phyloP scores from a whole-genome alignment of 129 eudicot species.

The Centrapalus pauciflorus region DNA sequence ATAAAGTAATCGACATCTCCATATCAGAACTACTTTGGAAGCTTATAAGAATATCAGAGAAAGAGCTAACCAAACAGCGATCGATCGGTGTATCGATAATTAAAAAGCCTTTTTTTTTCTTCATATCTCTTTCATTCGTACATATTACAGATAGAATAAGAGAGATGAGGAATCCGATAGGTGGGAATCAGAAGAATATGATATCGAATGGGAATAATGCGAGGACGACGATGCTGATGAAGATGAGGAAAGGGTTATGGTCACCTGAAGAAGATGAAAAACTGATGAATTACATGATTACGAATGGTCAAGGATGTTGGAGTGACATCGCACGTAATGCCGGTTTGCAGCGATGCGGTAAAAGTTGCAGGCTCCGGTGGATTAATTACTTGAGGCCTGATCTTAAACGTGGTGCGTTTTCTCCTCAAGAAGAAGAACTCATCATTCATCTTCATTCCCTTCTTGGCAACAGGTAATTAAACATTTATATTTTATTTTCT shows the following conservation, averaged over 20 bases:
- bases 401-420: slow-evolving; percentile 89
- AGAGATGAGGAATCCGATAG: slow-evolving; percentile 73
- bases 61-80: background rate
- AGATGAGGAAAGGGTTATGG: slow-evolving; percentile 82
- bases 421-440: slow-evolving; percentile 84
- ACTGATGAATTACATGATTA: slow-evolving; percentile 67
- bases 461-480: slow-evolving; percentile 87
- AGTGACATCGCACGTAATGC: slow-evolving; percentile 86
- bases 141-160: background rate
- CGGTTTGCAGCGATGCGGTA: slow-evolving; percentile 78
- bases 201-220: slow-evolving; percentile 6
- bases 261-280: slow-evolving; percentile 88
- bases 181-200: slow-evolving; percentile 7
- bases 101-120: background rate
- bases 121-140: slow-evolving; percentile 2
- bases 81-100: background rate
- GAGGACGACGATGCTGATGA: slow-evolving; percentile 25
- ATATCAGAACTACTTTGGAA: slow-evolving; percentile 37
- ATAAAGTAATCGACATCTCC: slow-evolving; percentile 46
- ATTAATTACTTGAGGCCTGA: slow-evolving; percentile 86
- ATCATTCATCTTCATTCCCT: slow-evolving; percentile 85
- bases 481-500: slow-evolving; percentile 13
- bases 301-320: slow-evolving; percentile 89
- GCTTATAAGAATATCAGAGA: slow-evolving; percentile 20
- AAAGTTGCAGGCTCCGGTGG: slow-evolving; percentile 87